Evolutionary conservation across 805 yeast genomes (phyloP).

Genomic region (Candida verbasci): DNA sequence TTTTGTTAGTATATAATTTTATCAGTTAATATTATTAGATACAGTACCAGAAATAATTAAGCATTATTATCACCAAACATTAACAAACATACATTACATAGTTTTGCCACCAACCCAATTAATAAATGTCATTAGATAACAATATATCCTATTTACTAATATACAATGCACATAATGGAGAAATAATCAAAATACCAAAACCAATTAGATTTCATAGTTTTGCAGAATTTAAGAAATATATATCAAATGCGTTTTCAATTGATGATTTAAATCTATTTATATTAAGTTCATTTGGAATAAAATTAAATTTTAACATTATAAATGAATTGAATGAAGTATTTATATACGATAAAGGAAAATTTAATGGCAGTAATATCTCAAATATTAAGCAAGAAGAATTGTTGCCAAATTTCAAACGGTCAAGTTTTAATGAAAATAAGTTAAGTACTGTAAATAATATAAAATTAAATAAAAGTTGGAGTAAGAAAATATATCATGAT

Average conservation of each 20-base stretch:
- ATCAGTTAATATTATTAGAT: too few relatives aligned
- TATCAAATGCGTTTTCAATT: constrained; percentile 23
- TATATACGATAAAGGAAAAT: constrained; percentile 55
- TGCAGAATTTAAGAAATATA: constrained; percentile 24
- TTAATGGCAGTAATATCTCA: constrained; percentile 17
- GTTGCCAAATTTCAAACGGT: too few relatives aligned
- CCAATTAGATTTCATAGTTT: constrained; percentile 38
- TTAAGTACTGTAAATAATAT: too few relatives aligned
- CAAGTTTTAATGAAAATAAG: too few relatives aligned
- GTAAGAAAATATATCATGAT: too few relatives aligned
- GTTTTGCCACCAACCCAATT: too few relatives aligned
- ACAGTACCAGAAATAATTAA: too few relatives aligned
- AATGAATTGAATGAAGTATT: constrained; percentile 53
- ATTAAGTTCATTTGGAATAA: constrained; percentile 62
- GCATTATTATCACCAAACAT: too few relatives aligned
- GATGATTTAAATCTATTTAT: constrained; percentile 38
- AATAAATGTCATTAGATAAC: neutral
- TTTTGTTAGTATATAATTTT: too few relatives aligned
- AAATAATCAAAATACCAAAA: constrained; percentile 28
- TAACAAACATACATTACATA: too few relatives aligned
- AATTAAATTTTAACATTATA: constrained; percentile 49
- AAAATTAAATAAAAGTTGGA: too few relatives aligned
- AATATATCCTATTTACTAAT: constrained; percentile 22
- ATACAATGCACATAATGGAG: constrained; percentile 38
- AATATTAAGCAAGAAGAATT: too few relatives aligned